phyloP scores from a whole-genome alignment of 148 eudicot genomes.

The Chenopodium suecicum region DNA sequence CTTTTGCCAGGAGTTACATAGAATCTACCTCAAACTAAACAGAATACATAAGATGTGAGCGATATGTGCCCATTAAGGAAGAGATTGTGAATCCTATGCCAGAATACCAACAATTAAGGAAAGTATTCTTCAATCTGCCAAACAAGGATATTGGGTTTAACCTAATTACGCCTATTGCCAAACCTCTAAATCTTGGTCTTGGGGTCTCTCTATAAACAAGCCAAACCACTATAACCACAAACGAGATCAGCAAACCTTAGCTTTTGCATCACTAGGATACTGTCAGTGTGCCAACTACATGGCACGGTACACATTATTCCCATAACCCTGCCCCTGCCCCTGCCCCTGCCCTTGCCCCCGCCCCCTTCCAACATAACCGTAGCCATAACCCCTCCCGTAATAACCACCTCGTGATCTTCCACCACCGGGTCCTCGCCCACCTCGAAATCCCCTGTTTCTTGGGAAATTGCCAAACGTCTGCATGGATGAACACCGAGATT shows the following conservation, averaged over 20 bases:
- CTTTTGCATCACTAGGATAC: slow-evolving; percentile 12
- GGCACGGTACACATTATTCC: slow-evolving; percentile 8
- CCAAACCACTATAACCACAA: slow-evolving; percentile 21
- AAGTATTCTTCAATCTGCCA: slow-evolving; percentile 13
- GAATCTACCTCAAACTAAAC: not conserved
- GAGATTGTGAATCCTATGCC: slow-evolving; percentile 9
- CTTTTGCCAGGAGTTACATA: slow-evolving; percentile 22
- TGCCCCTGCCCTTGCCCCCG: slow-evolving; percentile 42
- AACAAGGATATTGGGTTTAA: not conserved
- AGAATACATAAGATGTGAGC: not conserved
- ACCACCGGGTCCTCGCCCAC: slow-evolving; percentile 51
- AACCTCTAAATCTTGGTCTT: slow-evolving; percentile 15
- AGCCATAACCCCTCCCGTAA: slow-evolving; percentile 49
- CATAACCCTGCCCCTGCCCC: slow-evolving; percentile 21
- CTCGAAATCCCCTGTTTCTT: slow-evolving; percentile 42
- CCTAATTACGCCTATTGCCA: slow-evolving; percentile 10
- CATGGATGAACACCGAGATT: slow-evolving; percentile 2
- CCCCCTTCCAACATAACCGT: slow-evolving; percentile 54
- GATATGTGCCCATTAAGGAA: slow-evolving; percentile 1
- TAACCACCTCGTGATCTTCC: slow-evolving; percentile 45
- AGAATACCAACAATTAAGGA: not conserved
- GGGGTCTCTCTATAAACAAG: slow-evolving; percentile 21
- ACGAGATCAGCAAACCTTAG: slow-evolving; percentile 21
- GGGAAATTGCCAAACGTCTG: slow-evolving; percentile 65
- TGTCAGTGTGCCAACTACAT: slow-evolving; percentile 19